Evolutionary conservation across 139 green algal species (phyloP).

Genomic region (Eudorina sp.): DNA sequence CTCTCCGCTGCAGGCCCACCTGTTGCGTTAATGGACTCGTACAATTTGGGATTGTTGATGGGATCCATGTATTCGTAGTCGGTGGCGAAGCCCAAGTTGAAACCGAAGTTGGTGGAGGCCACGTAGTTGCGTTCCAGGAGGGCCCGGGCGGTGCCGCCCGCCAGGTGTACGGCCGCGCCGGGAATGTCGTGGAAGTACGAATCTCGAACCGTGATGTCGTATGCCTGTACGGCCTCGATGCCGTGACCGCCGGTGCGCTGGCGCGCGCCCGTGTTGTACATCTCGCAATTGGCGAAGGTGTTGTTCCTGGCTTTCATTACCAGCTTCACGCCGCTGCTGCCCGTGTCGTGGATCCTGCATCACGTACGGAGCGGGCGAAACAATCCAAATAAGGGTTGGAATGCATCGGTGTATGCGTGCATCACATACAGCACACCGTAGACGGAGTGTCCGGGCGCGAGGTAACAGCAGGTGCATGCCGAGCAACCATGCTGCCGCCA

Average conservation of each 20-base stretch:
- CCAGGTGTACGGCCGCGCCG: conserved; percentile 32
- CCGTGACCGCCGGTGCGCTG: conserved; percentile 35
- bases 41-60: conserved; percentile 19
- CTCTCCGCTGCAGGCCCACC: too few relatives aligned
- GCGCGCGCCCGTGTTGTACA: conserved; percentile 28
- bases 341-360: conserved; percentile 47
- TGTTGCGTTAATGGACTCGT: conserved; percentile 28
- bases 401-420: too few relatives aligned
- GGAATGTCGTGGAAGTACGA: conserved; percentile 51
- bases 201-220: conserved; percentile 29
- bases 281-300: conserved; percentile 36
- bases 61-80: conserved; percentile 46
- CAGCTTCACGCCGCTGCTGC: conserved; percentile 35
- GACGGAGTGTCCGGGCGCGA: too few relatives aligned
- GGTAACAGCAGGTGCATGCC: too few relatives aligned
- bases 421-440: too few relatives aligned
- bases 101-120: not conserved
- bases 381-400: too few relatives aligned
- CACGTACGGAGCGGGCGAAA: too few relatives aligned
- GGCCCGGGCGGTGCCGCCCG: conserved; percentile 4
- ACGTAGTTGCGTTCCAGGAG: conserved; percentile 44
- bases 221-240: conserved; percentile 38
- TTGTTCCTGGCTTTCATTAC: conserved; percentile 32
- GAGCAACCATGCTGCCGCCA: too few relatives aligned
- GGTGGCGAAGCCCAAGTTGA: conserved; percentile 42